Percentiles rank a stretch among this genome's conserved stretches.
Evolutionary conservation across 257 asterid species (phyloP).

Genomic region (Nicotiana tomentosiformis): DNA sequence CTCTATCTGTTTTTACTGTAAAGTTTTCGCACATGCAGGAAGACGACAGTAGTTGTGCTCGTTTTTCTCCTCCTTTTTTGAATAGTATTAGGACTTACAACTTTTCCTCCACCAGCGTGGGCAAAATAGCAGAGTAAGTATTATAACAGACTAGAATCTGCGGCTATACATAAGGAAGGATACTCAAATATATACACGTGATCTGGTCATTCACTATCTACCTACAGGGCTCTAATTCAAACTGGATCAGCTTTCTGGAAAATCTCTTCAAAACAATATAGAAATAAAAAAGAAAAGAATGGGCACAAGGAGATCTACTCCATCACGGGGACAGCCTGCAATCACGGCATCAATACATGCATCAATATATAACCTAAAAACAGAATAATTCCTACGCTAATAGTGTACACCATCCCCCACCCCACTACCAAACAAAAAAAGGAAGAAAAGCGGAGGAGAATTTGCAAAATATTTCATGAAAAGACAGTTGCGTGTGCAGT

Average conservation of each 20-base stretch:
- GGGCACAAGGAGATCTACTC: constrained; percentile 37
- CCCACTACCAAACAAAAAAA: background rate
- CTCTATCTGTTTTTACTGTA: background rate
- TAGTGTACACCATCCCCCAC: background rate
- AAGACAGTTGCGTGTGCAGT: background rate
- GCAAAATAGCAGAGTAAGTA: background rate
- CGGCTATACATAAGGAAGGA: background rate
- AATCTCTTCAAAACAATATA: constrained; percentile 31
- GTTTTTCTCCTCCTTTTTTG: background rate
- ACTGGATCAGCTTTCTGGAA: constrained; percentile 22
- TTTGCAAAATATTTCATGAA: background rate
- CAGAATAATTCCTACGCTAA: background rate
- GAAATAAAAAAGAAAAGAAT: constrained; percentile 60
- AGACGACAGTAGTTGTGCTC: background rate
- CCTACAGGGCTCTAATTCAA: constrained; percentile 22
- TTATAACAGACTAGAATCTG: background rate
- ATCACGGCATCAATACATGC: constrained; percentile 2
- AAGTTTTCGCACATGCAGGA: background rate
- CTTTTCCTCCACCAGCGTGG: background rate
- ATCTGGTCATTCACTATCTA: background rate
- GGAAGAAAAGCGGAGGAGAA: background rate
- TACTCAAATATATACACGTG: constrained; percentile 6
- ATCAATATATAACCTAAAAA: constrained; percentile 14
- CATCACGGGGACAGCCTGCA: constrained; percentile 40
- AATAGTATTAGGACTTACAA: background rate